Conservation (phyloP, 2,329 filamentous ascomycete genomes). For the Nakataea oryzae region DNA sequence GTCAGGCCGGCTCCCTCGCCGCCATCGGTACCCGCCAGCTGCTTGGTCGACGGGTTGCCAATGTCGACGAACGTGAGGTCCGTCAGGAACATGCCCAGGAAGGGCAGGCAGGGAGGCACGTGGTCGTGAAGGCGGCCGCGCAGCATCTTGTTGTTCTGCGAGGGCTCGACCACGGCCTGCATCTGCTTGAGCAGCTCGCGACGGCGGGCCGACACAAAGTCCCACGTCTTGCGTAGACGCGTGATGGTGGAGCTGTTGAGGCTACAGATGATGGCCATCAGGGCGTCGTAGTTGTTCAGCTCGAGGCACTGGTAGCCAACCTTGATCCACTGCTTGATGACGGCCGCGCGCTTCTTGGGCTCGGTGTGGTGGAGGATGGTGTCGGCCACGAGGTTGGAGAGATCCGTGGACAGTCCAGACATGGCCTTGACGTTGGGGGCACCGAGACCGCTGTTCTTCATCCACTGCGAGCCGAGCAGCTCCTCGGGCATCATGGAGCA, state of each 20-base stretch:
- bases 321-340: slow-evolving; percentile 99
- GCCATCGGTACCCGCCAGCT: slow-evolving; percentile 44
- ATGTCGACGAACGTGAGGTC: slow-evolving; percentile 94
- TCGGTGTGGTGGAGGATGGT: slow-evolving; percentile 84
- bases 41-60: slow-evolving; percentile 79
- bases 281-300: slow-evolving; percentile 87
- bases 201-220: slow-evolving; percentile 72
- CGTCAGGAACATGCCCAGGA: slow-evolving; percentile 91
- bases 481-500: slow-evolving; percentile 89
- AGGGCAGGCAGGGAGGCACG: slow-evolving; percentile 85
- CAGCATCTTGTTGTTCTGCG: slow-evolving; percentile 82
- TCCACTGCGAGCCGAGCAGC: slow-evolving; percentile 86
- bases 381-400: slow-evolving; percentile 87
- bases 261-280: slow-evolving; percentile 96
- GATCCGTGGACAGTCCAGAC: slow-evolving; percentile 82
- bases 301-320: slow-evolving; percentile 78
- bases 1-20: slow-evolving; percentile 43
- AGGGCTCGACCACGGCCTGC: slow-evolving; percentile 76
- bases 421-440: slow-evolving; percentile 89
- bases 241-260: slow-evolving; percentile 86
- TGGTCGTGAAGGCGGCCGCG: slow-evolving; percentile 76
- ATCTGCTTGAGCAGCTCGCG: slow-evolving; percentile 70
- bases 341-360: slow-evolving; percentile 77
- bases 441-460: slow-evolving; percentile 69
- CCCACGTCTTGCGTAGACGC: slow-evolving; percentile 86